Evolutionary conservation across 148 eudicot genomes (phyloP).

Genomic region (Camellia sinensis): DNA sequence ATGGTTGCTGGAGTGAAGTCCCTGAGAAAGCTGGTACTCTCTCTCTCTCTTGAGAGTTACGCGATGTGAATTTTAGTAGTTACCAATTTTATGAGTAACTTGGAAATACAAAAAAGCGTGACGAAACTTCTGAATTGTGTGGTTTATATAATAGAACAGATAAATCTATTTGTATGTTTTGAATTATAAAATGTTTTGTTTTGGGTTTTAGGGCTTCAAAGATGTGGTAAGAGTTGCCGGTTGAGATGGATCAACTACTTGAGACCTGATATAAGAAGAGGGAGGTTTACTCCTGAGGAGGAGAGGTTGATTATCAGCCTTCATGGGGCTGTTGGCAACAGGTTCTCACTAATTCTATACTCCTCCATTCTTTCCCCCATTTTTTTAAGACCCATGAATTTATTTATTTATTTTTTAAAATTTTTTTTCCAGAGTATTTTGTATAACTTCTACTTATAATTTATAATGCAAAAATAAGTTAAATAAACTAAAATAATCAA

Average conservation of each 20-base stretch:
- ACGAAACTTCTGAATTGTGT: too few relatives aligned
- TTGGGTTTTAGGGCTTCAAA: slow-evolving; percentile 61
- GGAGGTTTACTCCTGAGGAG: slow-evolving; percentile 79
- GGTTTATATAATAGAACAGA: too few relatives aligned
- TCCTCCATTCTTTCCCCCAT: background rate
- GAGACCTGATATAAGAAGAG: slow-evolving; percentile 88
- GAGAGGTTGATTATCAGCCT: slow-evolving; percentile 90
- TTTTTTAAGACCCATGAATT: background rate
- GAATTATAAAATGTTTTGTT: background rate
- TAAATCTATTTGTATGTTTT: background rate
- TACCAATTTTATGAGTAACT: too few relatives aligned
- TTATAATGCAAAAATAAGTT: too few relatives aligned
- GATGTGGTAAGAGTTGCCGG: slow-evolving; percentile 94
- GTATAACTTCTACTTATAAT: too few relatives aligned
- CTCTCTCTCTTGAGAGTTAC: background rate
- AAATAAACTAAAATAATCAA: too few relatives aligned
- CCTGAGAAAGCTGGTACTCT: slow-evolving; percentile 83
- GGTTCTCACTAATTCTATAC: slow-evolving; percentile 32
- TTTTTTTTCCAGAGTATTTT: too few relatives aligned
- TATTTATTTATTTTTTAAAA: too few relatives aligned
- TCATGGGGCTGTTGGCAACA: slow-evolving; percentile 92
- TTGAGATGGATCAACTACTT: slow-evolving; percentile 93
- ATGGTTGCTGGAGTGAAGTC: slow-evolving; percentile 98
- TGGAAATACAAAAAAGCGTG: too few relatives aligned
- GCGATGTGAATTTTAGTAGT: too few relatives aligned